Conservation (phyloP, 176 grass and related monocot genomes). For the Hordeum marinum region DNA sequence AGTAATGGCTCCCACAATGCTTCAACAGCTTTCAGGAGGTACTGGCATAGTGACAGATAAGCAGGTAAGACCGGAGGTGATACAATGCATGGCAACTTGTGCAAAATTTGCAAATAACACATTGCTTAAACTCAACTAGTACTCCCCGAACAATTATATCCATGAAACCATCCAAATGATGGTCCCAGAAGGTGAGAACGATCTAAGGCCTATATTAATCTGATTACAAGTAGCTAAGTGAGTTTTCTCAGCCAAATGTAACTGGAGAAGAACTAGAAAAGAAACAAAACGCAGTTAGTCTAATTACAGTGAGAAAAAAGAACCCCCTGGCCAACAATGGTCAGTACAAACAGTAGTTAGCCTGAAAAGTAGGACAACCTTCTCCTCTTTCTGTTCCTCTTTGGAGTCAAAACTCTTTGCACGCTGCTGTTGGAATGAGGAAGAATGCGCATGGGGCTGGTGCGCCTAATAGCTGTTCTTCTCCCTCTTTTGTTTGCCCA, state of each 20-base stretch:
- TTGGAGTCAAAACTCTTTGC: constrained; percentile 40
- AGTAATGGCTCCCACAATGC: not conserved
- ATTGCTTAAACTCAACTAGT: not conserved
- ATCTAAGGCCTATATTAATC: constrained; percentile 25
- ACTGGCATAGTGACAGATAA: not conserved
- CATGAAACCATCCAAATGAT: not conserved
- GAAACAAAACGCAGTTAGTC: not conserved
- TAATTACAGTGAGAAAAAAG: constrained; percentile 28
- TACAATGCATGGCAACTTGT: not conserved
- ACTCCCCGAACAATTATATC: not conserved
- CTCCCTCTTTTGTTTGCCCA: constrained; percentile 69
- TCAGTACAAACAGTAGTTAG: not conserved
- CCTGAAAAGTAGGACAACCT: constrained; percentile 36
- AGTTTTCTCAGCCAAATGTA: constrained; percentile 3
- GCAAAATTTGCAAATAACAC: not conserved
- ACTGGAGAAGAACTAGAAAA: not conserved
- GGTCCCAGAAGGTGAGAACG: not conserved
- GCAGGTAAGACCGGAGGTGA: not conserved
- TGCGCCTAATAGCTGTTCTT: constrained; percentile 36
- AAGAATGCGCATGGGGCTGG: constrained; percentile 23
- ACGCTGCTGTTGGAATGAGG: constrained; percentile 17
- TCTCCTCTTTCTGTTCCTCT: constrained; percentile 66
- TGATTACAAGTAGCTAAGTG: not conserved
- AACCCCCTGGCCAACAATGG: not conserved
- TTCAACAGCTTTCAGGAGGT: not conserved